These are phyloP conservation scores for Kazachstania bromeliacearum DNA, from an alignment of 805 yeast genomes.

Conservation along the genomic window DNA sequence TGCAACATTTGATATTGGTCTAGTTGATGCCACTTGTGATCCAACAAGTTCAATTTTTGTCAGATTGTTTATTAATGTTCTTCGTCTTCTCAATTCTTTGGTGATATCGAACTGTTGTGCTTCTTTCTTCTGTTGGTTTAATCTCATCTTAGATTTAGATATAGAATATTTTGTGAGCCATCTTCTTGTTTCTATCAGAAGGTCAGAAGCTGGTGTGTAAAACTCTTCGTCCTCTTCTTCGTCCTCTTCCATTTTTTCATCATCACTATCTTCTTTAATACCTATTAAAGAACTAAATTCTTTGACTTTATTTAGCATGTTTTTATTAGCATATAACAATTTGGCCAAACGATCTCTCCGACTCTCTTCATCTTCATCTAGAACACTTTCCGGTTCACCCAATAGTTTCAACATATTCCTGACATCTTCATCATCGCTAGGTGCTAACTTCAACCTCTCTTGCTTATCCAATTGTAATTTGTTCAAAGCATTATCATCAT, in stretches of 20 bases:
- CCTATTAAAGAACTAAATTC: background rate
- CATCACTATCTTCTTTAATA: background rate
- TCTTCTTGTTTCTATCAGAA: constrained; percentile 43
- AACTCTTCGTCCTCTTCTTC: constrained; percentile 39
- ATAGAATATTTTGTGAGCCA: constrained; percentile 46
- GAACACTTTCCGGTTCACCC: constrained; percentile 47
- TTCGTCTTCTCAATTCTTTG: constrained; percentile 38
- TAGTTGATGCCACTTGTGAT: constrained; percentile 56
- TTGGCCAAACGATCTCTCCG: constrained; percentile 52
- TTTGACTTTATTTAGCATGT: constrained; percentile 12
- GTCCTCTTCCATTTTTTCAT: constrained; percentile 15
- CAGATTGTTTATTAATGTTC: constrained; percentile 32
- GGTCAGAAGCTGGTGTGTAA: constrained; percentile 66
- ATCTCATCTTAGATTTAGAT: constrained; percentile 34
- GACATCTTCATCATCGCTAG: constrained; percentile 56
- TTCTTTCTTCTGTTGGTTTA: constrained; percentile 27
- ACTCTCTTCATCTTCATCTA: constrained; percentile 52
- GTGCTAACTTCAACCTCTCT: too few relatives aligned
- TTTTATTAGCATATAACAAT: constrained; percentile 31
- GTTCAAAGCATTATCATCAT: too few relatives aligned
- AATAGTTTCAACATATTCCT: constrained; percentile 37
- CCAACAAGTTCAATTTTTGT: constrained; percentile 41
- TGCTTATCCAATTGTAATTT: too few relatives aligned
- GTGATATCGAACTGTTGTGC: constrained; percentile 31
- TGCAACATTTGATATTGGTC: constrained; percentile 58